Evolutionary conservation across 2,329 filamentous ascomycete species (phyloP).

Genomic region (Fusarium tanahbumbuense): DNA sequence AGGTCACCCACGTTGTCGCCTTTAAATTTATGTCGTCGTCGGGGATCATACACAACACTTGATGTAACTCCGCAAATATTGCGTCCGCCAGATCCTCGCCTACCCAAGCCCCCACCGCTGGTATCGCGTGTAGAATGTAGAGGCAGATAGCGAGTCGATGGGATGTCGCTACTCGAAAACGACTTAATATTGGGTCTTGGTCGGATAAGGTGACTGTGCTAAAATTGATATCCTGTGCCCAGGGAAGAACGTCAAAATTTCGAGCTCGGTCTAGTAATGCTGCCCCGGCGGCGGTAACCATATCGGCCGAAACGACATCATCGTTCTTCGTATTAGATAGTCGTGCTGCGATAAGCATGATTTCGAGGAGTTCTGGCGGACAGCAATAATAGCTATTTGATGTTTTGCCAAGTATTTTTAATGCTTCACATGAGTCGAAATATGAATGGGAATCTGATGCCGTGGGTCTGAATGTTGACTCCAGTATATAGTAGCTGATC

Average conservation of each 20-base stretch:
- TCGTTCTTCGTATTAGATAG: constrained; percentile 50
- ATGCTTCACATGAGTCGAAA: constrained; percentile 53
- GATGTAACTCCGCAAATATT: constrained; percentile 59
- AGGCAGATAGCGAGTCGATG: constrained; percentile 59
- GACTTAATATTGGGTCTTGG: constrained; percentile 50
- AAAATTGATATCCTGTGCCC: constrained; percentile 55
- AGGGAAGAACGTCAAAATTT: constrained; percentile 55
- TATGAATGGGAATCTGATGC: constrained; percentile 49
- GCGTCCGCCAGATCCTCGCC: constrained; percentile 46
- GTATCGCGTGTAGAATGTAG: constrained; percentile 58
- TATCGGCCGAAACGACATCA: constrained; percentile 46
- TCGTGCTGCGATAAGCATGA: constrained; percentile 57
- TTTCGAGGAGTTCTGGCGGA: constrained; percentile 57
- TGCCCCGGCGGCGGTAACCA: constrained; percentile 48
- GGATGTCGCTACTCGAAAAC: constrained; percentile 56
- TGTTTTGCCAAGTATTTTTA: constrained; percentile 54
- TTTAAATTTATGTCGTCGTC: constrained; percentile 65
- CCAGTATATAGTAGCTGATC: constrained; percentile 58
- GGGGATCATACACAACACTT: constrained; percentile 60
- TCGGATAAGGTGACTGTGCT: constrained; percentile 51
- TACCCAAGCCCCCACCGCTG: constrained; percentile 42
- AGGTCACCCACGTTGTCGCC: constrained; percentile 67
- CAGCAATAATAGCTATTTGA: constrained; percentile 62
- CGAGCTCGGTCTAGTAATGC: constrained; percentile 54
- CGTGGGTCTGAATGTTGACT: constrained; percentile 56